Conservation (phyloP, 1,284 basidiomycete genomes). For the Violaceomyces palustris region DNA sequence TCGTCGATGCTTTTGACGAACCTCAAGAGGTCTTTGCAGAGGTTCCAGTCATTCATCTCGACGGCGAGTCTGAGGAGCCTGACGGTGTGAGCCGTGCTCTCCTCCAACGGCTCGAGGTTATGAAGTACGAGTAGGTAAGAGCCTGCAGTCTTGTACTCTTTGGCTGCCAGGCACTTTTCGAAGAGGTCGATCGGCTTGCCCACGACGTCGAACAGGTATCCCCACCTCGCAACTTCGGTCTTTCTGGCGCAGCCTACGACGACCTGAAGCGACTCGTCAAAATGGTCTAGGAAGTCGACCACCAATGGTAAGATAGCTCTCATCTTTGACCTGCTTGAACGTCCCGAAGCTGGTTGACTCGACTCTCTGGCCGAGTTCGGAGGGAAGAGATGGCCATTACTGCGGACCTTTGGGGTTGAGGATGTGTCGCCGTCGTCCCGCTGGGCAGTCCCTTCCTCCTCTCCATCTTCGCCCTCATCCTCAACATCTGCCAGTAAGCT, state of each 20-base stretch:
- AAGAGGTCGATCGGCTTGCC: slow-evolving; percentile 86
- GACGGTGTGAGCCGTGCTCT: slow-evolving; percentile 38
- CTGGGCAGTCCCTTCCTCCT: not conserved
- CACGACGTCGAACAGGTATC: slow-evolving; percentile 77
- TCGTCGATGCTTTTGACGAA: slow-evolving; percentile 56
- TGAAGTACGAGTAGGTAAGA: slow-evolving; percentile 91
- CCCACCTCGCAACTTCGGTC: slow-evolving; percentile 90
- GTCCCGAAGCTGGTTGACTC: too few relatives aligned
- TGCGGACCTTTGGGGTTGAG: too few relatives aligned
- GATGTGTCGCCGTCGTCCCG: too few relatives aligned
- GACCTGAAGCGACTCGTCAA: slow-evolving; percentile 81
- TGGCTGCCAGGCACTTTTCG: slow-evolving; percentile 72
- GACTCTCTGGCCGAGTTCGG: too few relatives aligned
- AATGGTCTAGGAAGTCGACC: slow-evolving; percentile 89
- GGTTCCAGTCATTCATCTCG: slow-evolving; percentile 26
- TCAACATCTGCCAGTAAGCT: slow-evolving; percentile 22
- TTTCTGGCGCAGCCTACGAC: slow-evolving; percentile 95
- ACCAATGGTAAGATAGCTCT: slow-evolving; percentile 64
- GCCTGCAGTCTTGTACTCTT: slow-evolving; percentile 78
- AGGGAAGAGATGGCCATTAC: too few relatives aligned
- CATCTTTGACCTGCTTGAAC: slow-evolving; percentile 39
- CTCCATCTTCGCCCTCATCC: slow-evolving; percentile 7
- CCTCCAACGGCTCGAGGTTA: slow-evolving; percentile 78
- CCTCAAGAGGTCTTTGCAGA: slow-evolving; percentile 56
- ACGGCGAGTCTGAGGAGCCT: slow-evolving; percentile 33